Base-by-base conservation (phyloP, 192 early-diverging fungal species). In the Nowakowskiella sp. region DNA sequence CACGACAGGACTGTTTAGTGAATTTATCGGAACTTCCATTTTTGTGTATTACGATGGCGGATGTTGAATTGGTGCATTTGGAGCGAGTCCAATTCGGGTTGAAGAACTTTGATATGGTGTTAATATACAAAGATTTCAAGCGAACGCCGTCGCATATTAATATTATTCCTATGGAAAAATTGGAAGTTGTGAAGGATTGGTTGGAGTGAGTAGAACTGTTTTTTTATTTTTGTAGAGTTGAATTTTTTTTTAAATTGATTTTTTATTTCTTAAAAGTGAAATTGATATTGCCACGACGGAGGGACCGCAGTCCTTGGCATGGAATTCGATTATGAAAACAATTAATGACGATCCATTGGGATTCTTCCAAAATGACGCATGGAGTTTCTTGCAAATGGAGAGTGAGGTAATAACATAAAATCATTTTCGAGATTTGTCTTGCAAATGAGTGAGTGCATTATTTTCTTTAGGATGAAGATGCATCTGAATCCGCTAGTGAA, bases 101-200 rank as follows among this genome's bases (percentile, higher is more conserved):
- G 29, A 91, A 92, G 76, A 94, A 94, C 70, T 99, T 99, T 78
- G 95, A 99, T 80, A 77, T 96, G 75, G 95, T 99, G 6, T 90
- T 96, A 73, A 82, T 96, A 3, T 94, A 90, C 76, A 93, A 92
- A 66, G 95, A 99, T 67, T 94, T 85, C 62, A 76, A 76, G 33
- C 73, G 87, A 46, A 63, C 90, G 1, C 86, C 88, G 0, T 83
- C 91, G n/a, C 93, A 99, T 51, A 87, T 99, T 67, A 99, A 94
- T 63, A 91, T 90, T 0, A 91, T 99, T 49, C 89, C 90, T 6
- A 87, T 88, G 70, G 81, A 78, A 44, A 84, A 92, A 60, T 72
- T 99, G 27, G 92, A 96, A 57, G 82, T 89, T 55, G 83, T 94
- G 49, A 94, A 96, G 68, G 91, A 94, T 53, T 96, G 92, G 92